A percentile compares a stretch with the other conserved stretches of the same genome.
These are phyloP conservation scores for Daldinia loculata DNA, from an alignment of 495 filamentous ascomycete species.

Conservation along the genomic window DNA sequence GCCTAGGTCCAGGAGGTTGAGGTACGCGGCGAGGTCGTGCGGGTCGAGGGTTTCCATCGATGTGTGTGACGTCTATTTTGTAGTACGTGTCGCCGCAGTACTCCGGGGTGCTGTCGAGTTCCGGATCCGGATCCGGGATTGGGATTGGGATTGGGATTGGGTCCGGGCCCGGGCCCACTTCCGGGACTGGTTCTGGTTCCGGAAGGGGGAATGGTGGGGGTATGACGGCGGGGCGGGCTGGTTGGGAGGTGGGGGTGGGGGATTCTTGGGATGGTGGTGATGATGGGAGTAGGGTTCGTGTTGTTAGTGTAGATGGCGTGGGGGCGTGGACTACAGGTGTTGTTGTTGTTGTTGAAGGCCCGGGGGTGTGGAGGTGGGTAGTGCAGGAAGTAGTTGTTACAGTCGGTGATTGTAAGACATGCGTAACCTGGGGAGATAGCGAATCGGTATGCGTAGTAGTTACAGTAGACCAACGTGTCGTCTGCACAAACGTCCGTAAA, in stretches of 20 bases:
- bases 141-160: not conserved
- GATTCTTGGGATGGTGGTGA: not conserved
- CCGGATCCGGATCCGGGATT: not conserved
- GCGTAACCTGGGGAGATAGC: not conserved
- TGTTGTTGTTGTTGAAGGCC: not conserved
- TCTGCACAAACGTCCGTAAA: constrained; percentile 8
- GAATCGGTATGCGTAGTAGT: constrained; percentile 4
- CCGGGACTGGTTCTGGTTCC: not conserved
- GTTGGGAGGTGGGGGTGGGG: not conserved
- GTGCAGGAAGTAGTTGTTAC: not conserved
- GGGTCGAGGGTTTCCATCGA: constrained; percentile 28
- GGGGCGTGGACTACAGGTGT: not conserved
- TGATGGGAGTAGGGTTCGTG: constrained; percentile 1
- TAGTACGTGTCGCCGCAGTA: constrained; percentile 33
- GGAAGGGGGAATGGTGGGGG: not conserved
- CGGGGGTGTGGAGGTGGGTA: not conserved
- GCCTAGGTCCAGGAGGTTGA: constrained; percentile 6
- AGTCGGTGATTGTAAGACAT: not conserved
- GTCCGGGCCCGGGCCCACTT: not conserved
- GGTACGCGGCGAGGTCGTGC: constrained; percentile 23
- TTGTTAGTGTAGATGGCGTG: not conserved
- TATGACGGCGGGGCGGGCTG: not conserved
- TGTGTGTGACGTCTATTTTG: constrained; percentile 30
- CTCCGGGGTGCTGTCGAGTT: not conserved
- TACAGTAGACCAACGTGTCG: constrained; percentile 4